phyloP scores from a whole-genome alignment of 345 rosid genomes.

The Arabidopsis thaliana region DNA sequence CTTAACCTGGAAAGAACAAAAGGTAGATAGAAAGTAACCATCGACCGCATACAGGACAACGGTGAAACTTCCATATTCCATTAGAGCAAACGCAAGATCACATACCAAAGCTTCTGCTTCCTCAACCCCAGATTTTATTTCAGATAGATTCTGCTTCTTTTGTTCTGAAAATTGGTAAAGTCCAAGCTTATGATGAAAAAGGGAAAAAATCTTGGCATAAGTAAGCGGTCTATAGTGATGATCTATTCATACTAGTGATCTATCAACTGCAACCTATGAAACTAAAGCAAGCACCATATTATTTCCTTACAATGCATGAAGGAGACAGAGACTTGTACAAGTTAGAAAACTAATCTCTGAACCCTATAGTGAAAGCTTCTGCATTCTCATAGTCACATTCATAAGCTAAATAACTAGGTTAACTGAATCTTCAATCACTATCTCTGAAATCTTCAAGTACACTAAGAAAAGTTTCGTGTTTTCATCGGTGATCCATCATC shows the following conservation, averaged over 20 bases:
- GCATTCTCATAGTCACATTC: neutral
- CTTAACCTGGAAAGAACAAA: conserved; percentile 45
- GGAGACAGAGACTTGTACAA: neutral
- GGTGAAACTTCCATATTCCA: neutral
- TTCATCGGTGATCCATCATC: neutral
- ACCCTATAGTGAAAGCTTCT: neutral
- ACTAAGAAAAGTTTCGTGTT: neutral
- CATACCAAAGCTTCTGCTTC: conserved; percentile 80
- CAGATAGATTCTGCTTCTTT: conserved; percentile 78
- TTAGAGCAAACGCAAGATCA: neutral
- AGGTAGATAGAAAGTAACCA: too few species aligned
- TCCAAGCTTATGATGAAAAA: neutral
- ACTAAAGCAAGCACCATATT: neutral
- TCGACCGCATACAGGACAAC: neutral
- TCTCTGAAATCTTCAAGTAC: neutral
- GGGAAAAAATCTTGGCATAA: neutral
- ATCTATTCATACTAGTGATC: neutral
- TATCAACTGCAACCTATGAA: neutral
- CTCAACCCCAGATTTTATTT: conserved; percentile 64
- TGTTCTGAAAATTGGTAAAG: conserved; percentile 55
- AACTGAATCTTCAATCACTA: neutral
- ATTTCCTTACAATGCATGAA: neutral
- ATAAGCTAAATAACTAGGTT: neutral
- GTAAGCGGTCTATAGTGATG: neutral
- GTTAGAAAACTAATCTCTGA: too few species aligned